Percentiles rank a stretch among this genome's conserved stretches.
Evolutionary conservation across 1,139 yeast genomes (phyloP).

Genomic region (Geotrichum bryndzae): DNA sequence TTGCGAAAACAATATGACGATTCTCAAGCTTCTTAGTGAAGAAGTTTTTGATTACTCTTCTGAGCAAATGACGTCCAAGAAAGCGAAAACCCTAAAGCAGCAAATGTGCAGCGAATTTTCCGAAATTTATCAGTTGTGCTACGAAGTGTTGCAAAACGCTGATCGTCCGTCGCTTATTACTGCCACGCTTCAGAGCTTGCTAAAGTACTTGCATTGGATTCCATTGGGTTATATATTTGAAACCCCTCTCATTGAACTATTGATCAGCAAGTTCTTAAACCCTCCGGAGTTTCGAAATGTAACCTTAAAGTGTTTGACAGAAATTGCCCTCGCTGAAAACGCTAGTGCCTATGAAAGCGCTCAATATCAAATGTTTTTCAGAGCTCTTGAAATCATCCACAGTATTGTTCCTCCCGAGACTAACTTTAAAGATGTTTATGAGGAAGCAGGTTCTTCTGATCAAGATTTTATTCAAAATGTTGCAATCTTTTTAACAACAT

Average conservation of each 20-base stretch:
- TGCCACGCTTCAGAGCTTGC: conserved; percentile 77
- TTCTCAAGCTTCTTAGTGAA: conserved; percentile 80
- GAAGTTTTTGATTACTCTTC: conserved; percentile 93
- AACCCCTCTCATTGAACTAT: conserved; percentile 66
- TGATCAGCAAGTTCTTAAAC: conserved; percentile 68
- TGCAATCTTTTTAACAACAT: conserved; percentile 88
- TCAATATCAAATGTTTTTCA: conserved; percentile 56
- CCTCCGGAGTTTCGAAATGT: conserved; percentile 79
- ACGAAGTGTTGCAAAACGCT: conserved; percentile 86
- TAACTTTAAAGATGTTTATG: conserved; percentile 68
- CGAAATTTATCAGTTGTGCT: conserved; percentile 87
- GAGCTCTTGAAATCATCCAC: conserved; percentile 66
- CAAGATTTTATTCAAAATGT: conserved; percentile 94
- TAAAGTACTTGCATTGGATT: conserved; percentile 90
- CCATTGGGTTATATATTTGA: conserved; percentile 86
- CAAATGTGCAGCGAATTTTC: conserved; percentile 88
- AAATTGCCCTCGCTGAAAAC: conserved; percentile 64
- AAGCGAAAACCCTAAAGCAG: conserved; percentile 71
- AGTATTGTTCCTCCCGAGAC: conserved; percentile 68
- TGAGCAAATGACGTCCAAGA: conserved; percentile 95
- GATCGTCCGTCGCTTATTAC: conserved; percentile 71
- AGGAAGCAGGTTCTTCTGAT: conserved; percentile 70
- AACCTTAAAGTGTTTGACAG: conserved; percentile 87
- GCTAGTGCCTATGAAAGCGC: conserved; percentile 63
- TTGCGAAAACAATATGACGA: conserved; percentile 95